phyloP scores from a whole-genome alignment of 2,329 filamentous ascomycete genomes.

The Xylariaceae sp. region DNA sequence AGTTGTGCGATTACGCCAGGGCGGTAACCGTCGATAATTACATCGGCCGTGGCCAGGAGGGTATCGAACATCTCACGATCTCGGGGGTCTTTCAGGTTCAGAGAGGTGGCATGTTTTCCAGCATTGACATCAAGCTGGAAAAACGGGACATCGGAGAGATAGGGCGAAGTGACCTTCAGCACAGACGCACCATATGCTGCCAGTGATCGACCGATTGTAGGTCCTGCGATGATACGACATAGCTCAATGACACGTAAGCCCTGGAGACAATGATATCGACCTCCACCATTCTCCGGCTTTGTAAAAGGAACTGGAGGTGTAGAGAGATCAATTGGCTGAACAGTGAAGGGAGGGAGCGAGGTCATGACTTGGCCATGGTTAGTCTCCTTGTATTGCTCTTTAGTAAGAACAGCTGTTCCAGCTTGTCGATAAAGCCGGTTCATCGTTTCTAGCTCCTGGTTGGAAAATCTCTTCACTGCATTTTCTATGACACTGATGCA shows the following conservation, averaged over 20 bases:
- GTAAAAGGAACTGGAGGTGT: conserved; percentile 45
- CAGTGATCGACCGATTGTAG: conserved; percentile 66
- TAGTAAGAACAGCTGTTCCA: conserved; percentile 56
- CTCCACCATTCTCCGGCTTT: conserved; percentile 26
- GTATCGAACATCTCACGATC: conserved; percentile 54
- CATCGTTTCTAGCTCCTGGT: conserved; percentile 53
- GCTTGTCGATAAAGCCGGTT: conserved; percentile 56
- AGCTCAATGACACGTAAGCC: conserved; percentile 72
- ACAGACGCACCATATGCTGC: conserved; percentile 75
- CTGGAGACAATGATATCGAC: conserved; percentile 38
- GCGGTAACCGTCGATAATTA: conserved; percentile 66
- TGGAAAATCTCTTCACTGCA: conserved; percentile 52
- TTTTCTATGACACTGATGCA: conserved; percentile 57
- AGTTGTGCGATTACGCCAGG: conserved; percentile 61
- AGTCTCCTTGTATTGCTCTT: conserved; percentile 56
- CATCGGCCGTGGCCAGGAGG: conserved; percentile 59
- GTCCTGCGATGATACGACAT: conserved; percentile 71
- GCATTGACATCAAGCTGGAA: conserved; percentile 71
- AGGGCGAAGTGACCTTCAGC: conserved; percentile 64
- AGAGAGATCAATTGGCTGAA: conserved; percentile 46
- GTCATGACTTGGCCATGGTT: conserved; percentile 45
- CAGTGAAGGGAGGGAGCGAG: conserved; percentile 43
- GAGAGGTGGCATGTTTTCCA: conserved; percentile 62
- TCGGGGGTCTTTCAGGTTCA: conserved; percentile 54
- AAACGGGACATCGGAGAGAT: conserved; percentile 67